These are phyloP conservation scores for Apiospora marii DNA, from an alignment of 2,329 filamentous ascomycete genomes.

Conservation along the genomic window DNA sequence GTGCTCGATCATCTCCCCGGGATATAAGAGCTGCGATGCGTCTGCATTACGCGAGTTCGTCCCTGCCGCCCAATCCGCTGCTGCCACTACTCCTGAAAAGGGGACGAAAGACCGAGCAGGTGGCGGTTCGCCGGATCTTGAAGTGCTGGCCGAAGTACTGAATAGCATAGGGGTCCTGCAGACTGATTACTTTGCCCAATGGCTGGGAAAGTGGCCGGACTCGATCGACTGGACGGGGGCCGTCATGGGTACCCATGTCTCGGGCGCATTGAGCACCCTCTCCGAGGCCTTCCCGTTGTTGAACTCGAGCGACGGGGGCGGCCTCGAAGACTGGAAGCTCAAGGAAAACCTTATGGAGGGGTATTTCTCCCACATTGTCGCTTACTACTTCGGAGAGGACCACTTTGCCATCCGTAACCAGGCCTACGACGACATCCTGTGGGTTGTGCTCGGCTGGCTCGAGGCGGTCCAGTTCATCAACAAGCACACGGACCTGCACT, in stretches of 20 bases:
- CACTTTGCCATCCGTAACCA: constrained; percentile 73
- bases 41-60: constrained; percentile 10
- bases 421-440: constrained; percentile 94
- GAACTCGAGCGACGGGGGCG: constrained; percentile 39
- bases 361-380: constrained; percentile 79
- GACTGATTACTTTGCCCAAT: constrained; percentile 76
- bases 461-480: constrained; percentile 81
- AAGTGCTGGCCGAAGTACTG: constrained; percentile 59
- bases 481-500: constrained; percentile 71
- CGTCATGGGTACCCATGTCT: constrained; percentile 81
- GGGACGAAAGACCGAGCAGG: constrained; percentile 22
- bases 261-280: constrained; percentile 75
- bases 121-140: constrained; percentile 32
- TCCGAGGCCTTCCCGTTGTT: constrained; percentile 62
- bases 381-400: constrained; percentile 89
- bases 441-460: constrained; percentile 93
- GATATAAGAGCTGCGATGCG: constrained; percentile 32
- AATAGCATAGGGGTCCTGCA: constrained; percentile 79
- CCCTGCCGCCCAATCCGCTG: not conserved
- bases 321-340: constrained; percentile 52
- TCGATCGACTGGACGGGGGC: constrained; percentile 95
- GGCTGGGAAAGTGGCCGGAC: constrained; percentile 82
- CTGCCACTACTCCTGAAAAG: not conserved
- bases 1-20: constrained; percentile 36
- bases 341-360: constrained; percentile 82